Evolutionary conservation across 1,284 basidiomycete genomes (phyloP).

Genomic region (Ganoderma boninense): DNA sequence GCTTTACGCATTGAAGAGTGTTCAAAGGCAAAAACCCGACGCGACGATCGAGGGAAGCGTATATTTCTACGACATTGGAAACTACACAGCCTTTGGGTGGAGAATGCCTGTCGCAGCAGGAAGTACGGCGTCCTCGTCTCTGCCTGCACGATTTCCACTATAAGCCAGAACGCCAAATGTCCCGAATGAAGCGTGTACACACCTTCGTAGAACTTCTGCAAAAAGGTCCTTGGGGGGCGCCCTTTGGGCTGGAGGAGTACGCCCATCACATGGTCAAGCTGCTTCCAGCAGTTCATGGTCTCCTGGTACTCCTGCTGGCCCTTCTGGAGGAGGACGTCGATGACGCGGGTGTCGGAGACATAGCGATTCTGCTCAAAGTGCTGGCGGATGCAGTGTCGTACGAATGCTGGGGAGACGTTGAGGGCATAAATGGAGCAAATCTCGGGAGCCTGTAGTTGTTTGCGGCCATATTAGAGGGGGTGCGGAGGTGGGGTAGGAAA

Average conservation of each 20-base stretch:
- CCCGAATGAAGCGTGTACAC: conserved; percentile 38
- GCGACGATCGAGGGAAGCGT: background rate
- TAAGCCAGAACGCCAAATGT: background rate
- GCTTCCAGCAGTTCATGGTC: conserved; percentile 95
- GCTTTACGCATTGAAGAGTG: background rate
- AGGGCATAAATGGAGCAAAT: conserved; percentile 88
- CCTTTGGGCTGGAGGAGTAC: conserved; percentile 62
- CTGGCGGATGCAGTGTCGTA: conserved; percentile 87
- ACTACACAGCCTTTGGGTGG: conserved; percentile 26
- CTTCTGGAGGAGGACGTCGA: conserved; percentile 92
- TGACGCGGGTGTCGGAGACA: conserved; percentile 83
- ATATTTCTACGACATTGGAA: background rate
- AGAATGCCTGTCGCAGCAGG: conserved; percentile 58
- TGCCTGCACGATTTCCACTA: conserved; percentile 45
- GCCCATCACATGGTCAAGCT: conserved; percentile 78
- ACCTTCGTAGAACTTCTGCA: conserved; percentile 90
- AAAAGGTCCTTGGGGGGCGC: conserved; percentile 70
- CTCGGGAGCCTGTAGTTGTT: conserved; percentile 83
- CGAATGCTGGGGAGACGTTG: conserved; percentile 81
- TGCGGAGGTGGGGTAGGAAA: background rate
- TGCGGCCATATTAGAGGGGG: conserved; percentile 43
- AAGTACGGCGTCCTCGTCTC: conserved; percentile 61
- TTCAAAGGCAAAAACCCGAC: background rate
- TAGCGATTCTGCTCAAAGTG: conserved; percentile 90
- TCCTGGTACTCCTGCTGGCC: conserved; percentile 92